Evolutionary conservation across 2,329 filamentous ascomycete genomes (phyloP).

Genomic region (Lecanosticta acicola): DNA sequence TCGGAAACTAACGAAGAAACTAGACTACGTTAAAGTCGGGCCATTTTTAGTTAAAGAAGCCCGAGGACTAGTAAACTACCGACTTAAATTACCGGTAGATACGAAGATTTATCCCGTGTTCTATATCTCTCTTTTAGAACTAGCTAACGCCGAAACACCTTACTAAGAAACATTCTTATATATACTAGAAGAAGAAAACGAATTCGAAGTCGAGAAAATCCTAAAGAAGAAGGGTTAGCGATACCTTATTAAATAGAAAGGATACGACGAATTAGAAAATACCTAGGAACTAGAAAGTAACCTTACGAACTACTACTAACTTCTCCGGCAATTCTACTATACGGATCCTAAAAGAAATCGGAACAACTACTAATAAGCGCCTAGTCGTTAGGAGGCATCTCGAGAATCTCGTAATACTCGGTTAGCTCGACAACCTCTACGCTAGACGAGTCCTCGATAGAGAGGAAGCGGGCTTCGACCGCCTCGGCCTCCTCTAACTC

Average conservation of each 20-base stretch:
- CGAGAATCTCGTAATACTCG: no score
- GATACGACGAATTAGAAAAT: conserved; percentile 1
- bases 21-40: conserved; percentile 6
- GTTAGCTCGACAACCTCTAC: no score
- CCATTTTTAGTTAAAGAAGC: conserved; percentile 5
- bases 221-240: background rate
- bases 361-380: no score
- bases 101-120: conserved; percentile 1
- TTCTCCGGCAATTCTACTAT: background rate
- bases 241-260: conserved; percentile 7
- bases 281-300: conserved; percentile 3
- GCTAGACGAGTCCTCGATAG: no score
- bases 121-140: conserved; percentile 5
- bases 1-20: conserved; percentile 2
- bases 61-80: conserved; percentile 6
- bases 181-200: conserved; percentile 2
- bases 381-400: no score
- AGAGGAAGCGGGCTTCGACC: no score
- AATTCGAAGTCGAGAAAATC: conserved; percentile 4
- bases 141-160: conserved; percentile 1
- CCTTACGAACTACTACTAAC: conserved; percentile 3
- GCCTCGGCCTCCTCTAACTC: no score
- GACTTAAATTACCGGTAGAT: conserved; percentile 1
- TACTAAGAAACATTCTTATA: background rate
- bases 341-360: no score